These are phyloP conservation scores for Paraconiothyrium sp. DNA, from an alignment of 2,329 filamentous ascomycete species.

Conservation along the genomic window DNA sequence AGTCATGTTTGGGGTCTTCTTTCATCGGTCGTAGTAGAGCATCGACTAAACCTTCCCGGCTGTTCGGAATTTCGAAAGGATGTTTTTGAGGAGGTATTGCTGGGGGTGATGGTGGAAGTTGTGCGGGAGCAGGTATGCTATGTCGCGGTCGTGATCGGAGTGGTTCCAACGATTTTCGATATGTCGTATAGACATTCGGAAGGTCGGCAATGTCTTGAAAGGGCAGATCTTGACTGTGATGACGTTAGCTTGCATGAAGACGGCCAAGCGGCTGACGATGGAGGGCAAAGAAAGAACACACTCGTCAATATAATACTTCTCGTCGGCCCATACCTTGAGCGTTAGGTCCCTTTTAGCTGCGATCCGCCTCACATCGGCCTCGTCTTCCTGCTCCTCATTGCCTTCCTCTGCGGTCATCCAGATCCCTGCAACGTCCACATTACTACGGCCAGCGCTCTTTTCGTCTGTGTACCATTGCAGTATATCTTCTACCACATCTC, in stretches of 20 bases:
- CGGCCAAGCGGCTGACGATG: background rate
- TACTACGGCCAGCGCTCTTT: conserved; percentile 26
- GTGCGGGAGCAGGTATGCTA: conserved; percentile 62
- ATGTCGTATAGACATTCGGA: conserved; percentile 79
- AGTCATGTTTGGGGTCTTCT: conserved; percentile 51
- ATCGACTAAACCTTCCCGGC: conserved; percentile 62
- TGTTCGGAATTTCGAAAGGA: conserved; percentile 72
- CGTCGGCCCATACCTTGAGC: conserved; percentile 74
- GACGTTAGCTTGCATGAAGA: conserved; percentile 8
- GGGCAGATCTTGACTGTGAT: conserved; percentile 65
- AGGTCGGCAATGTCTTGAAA: conserved; percentile 67
- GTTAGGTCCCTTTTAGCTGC: conserved; percentile 64
- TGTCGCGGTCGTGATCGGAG: conserved; percentile 71
- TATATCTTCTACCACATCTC: conserved; percentile 68
- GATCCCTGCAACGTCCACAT: conserved; percentile 66
- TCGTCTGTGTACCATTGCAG: conserved; percentile 56
- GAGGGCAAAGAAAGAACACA: conserved; percentile 54
- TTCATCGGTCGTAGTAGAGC: conserved; percentile 68
- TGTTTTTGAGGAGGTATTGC: conserved; percentile 65
- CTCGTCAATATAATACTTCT: conserved; percentile 84
- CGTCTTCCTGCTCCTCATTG: conserved; percentile 73
- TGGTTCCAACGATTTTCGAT: conserved; percentile 77
- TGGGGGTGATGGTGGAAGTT: conserved; percentile 68
- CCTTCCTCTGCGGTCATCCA: conserved; percentile 80
- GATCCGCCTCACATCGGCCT: conserved; percentile 63